These are phyloP conservation scores for Malassezia caprae DNA, from an alignment of 1,284 basidiomycete species.

Conservation along the genomic window DNA sequence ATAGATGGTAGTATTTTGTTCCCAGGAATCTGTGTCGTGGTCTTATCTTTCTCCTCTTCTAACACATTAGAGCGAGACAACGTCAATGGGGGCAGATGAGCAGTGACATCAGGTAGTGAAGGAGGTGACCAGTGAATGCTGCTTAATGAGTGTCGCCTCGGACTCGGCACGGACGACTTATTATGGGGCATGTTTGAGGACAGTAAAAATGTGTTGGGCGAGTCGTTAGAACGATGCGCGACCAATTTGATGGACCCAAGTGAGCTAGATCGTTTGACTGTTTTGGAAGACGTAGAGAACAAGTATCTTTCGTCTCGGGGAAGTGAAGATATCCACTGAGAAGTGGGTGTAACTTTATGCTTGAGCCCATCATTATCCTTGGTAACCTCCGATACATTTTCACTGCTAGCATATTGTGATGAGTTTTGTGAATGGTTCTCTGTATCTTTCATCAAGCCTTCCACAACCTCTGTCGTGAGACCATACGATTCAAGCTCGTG, in stretches of 20 bases:
- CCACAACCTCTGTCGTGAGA: slow-evolving; percentile 58
- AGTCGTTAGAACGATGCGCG: neutral
- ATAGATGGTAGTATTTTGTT: too few relatives aligned
- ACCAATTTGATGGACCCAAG: neutral
- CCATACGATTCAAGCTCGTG: slow-evolving; percentile 70
- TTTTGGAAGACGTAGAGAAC: neutral
- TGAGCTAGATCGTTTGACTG: neutral
- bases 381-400: neutral
- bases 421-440: neutral
- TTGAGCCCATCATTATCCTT: neutral
- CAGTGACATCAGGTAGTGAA: neutral
- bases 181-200: neutral
- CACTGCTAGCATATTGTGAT: neutral
- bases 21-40: neutral
- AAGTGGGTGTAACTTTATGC: slow-evolving; percentile 11
- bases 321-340: slow-evolving; percentile 19
- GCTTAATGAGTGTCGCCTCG: neutral
- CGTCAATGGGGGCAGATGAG: neutral
- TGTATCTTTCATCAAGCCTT: slow-evolving; percentile 50
- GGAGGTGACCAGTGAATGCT: neutral
- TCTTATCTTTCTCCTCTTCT: neutral
- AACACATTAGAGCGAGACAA: neutral
- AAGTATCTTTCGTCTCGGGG: slow-evolving; percentile 10
- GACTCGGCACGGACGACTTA: neutral
- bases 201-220: slow-evolving; percentile 13